Evolutionary conservation across 169 alveolate species (phyloP).

Genomic region (Nephromyces sp.): DNA sequence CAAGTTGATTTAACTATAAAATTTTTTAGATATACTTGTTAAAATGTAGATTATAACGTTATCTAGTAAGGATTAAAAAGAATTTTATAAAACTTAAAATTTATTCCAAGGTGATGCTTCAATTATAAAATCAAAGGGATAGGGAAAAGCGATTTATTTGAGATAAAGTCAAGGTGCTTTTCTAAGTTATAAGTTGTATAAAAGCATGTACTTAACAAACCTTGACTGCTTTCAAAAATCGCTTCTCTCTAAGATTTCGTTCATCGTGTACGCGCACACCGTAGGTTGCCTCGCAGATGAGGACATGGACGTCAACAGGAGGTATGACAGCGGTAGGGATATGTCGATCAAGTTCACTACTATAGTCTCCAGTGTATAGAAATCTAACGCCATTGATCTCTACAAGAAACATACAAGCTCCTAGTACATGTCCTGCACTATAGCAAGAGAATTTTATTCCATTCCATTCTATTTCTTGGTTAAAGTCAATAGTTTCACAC

Average conservation of each 20-base stretch:
- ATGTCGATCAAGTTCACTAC: constrained; percentile 83
- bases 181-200: not conserved
- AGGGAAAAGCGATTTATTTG: not conserved
- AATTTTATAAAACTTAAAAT: no score
- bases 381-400: constrained; percentile 80
- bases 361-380: constrained; percentile 96
- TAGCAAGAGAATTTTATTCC: constrained; percentile 80
- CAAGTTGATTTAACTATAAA: no score
- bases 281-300: constrained; percentile 94
- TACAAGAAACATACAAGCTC: constrained; percentile 97
- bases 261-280: constrained; percentile 94
- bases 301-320: constrained; percentile 71
- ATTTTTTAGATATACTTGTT: no score
- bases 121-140: no score
- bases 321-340: constrained; percentile 16
- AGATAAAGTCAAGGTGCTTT: not conserved
- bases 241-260: constrained; percentile 84
- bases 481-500: constrained; percentile 82
- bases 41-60: no score
- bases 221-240: constrained; percentile 85
- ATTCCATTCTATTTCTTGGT: constrained; percentile 75
- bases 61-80: no score
- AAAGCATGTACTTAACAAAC: not conserved
- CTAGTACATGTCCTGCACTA: constrained; percentile 98
- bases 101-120: no score